Percentiles rank a stretch among this genome's conserved stretches.
These are phyloP conservation scores for Pseudoneurospora amorphoporcata DNA, from an alignment of 495 filamentous ascomycete species.

Conservation along the genomic window DNA sequence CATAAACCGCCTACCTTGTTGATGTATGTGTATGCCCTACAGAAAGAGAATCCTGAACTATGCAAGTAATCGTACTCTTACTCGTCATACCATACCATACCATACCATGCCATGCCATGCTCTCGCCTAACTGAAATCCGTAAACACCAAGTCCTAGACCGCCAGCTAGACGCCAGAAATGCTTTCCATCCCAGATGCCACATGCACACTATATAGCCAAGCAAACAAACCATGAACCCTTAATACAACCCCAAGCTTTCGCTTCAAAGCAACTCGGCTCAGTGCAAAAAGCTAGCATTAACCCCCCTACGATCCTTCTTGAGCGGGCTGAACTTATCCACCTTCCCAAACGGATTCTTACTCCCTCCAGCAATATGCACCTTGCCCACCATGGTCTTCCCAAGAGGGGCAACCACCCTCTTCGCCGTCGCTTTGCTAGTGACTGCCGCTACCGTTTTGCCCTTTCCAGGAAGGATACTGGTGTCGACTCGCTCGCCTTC, in stretches of 20 bases:
- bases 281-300: slow-evolving; percentile 44
- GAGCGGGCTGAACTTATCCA: slow-evolving; percentile 59
- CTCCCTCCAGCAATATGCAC: slow-evolving; percentile 15
- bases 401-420: slow-evolving; percentile 18
- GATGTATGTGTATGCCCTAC: background rate
- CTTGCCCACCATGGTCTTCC: slow-evolving; percentile 13
- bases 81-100: background rate
- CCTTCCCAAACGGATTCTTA: slow-evolving; percentile 32
- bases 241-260: no score
- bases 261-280: background rate
- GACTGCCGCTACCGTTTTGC: background rate
- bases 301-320: slow-evolving; percentile 63
- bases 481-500: slow-evolving; percentile 32
- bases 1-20: background rate
- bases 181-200: slow-evolving; percentile 2
- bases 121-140: background rate
- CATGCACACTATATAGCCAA: slow-evolving; percentile 1
- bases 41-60: background rate
- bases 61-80: background rate
- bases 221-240: background rate
- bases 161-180: background rate
- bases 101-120: background rate
- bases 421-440: slow-evolving; percentile 2
- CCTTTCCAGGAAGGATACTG: slow-evolving; percentile 24
- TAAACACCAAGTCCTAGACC: background rate